Percentiles rank a stretch among this genome's conserved stretches.
These are phyloP conservation scores for Aspergillus baeticus DNA, from an alignment of 495 filamentous ascomycete genomes.

Conservation along the genomic window DNA sequence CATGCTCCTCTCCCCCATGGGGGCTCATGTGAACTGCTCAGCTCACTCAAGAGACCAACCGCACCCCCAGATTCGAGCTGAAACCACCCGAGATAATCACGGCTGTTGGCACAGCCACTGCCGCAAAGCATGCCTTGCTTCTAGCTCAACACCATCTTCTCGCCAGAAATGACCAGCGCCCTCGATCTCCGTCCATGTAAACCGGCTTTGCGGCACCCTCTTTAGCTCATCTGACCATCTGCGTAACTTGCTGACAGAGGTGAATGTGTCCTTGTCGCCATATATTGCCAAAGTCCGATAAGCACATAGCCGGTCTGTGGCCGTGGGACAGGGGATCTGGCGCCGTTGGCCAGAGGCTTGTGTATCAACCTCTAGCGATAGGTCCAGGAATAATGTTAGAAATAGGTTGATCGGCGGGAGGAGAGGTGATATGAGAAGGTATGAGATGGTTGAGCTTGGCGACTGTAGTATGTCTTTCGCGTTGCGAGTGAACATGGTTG, in stretches of 20 bases:
- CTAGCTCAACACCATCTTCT: conserved; percentile 58
- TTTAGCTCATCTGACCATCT: conserved; percentile 66
- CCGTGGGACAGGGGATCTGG: conserved; percentile 34
- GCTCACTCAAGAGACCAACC: neutral
- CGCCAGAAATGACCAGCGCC: conserved; percentile 85
- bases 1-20: neutral
- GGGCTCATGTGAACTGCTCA: neutral
- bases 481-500: neutral
- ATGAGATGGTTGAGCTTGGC: conserved; percentile 46
- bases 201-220: conserved; percentile 35
- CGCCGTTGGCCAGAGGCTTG: conserved; percentile 21
- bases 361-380: conserved; percentile 30
- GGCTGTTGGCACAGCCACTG: conserved; percentile 39
- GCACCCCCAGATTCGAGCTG: neutral
- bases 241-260: conserved; percentile 63
- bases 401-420: conserved; percentile 61
- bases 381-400: conserved; percentile 51
- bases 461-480: conserved; percentile 9
- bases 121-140: conserved; percentile 48
- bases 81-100: conserved; percentile 12
- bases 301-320: conserved; percentile 52
- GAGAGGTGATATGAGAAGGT: conserved; percentile 80
- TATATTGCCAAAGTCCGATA: conserved; percentile 71
- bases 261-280: conserved; percentile 77
- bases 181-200: conserved; percentile 56